These are phyloP conservation scores for Nicotiana attenuata DNA, from an alignment of 257 asterid genomes.

Conservation along the genomic window DNA sequence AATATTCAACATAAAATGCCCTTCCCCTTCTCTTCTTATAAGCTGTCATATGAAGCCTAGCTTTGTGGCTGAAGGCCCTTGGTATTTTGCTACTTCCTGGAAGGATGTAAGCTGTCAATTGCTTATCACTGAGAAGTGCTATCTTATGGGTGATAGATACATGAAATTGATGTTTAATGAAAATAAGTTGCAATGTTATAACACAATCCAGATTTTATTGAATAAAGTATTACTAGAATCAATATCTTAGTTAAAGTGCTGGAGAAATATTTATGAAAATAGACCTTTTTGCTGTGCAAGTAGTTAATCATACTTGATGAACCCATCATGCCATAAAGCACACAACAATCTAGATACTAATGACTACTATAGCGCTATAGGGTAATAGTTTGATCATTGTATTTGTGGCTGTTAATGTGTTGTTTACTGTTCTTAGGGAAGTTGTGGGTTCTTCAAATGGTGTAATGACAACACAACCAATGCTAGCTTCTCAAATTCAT, in stretches of 20 bases:
- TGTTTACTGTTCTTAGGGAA: constrained; percentile 8
- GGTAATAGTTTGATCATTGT: background rate
- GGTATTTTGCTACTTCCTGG: background rate
- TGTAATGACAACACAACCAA: constrained; percentile 6
- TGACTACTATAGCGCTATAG: background rate
- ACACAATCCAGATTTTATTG: background rate
- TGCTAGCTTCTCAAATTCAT: constrained; percentile 2
- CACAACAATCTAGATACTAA: background rate
- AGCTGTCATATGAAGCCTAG: background rate
- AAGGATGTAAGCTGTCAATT: background rate
- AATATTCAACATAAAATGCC: background rate
- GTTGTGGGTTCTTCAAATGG: constrained; percentile 23
- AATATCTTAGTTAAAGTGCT: background rate
- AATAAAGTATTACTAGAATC: background rate
- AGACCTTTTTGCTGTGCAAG: background rate
- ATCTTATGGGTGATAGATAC: background rate
- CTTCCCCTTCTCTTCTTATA: background rate
- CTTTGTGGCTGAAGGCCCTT: too few species aligned
- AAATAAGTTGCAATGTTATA: background rate
- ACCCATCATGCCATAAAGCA: too few species aligned
- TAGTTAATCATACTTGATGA: background rate
- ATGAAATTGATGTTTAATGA: background rate
- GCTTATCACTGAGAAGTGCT: background rate
- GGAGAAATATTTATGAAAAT: too few species aligned
- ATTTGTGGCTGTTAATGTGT: background rate